Evolutionary conservation across 192 early-diverging fungal genomes (phyloP), one percentile per base, ranked within the genome.

Genomic region (Anaeromyces robustus): DNA sequence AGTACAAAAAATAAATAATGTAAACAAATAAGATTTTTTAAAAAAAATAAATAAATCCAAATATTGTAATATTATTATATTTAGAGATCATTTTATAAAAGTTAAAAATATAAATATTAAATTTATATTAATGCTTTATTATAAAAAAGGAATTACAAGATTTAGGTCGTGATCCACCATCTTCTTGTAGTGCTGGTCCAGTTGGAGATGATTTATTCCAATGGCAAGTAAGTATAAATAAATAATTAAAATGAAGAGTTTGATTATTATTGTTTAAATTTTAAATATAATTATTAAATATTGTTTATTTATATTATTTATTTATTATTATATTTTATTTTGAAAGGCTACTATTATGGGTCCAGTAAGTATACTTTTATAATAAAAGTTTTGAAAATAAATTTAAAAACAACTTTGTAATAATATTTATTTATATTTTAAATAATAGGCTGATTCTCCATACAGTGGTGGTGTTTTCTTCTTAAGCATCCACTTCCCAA

Each of bases 261-360:
- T 77, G 12, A 30, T 77, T 7, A 30, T 30, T 77, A 30, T 30
- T 77, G 3, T 77, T 16, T 31, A 80, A 77, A 17, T 30, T 77
- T 80, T 59, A n/a, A 80, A 80, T 77, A 7, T 14, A 32, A 78
- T 78, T 1, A 78, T 14, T 16, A 16, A 30, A 77, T 11, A 30
- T 11, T 11, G 14, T 41, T 29, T 6, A 41, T 30, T 28, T 79
- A 11, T 5, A n/a, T 79, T 52, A 30, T 30, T 4, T 52, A 32
- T n/a, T 79, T 79, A 41, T 7, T 79, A n/a, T n/a, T n/a, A n/a
- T n/a, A n/a, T 79, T 77, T 77, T 7, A 30, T 7, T 12, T 30
- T 12, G 22, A 78, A 94, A 99, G 86, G 97, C 97, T 30, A 98
- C 96, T 77, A 98, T 99, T 82, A 96, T 99, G 92, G 97, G 97